Conservation (phyloP, 1,284 basidiomycete genomes). For the Kwoniella shivajii region DNA sequence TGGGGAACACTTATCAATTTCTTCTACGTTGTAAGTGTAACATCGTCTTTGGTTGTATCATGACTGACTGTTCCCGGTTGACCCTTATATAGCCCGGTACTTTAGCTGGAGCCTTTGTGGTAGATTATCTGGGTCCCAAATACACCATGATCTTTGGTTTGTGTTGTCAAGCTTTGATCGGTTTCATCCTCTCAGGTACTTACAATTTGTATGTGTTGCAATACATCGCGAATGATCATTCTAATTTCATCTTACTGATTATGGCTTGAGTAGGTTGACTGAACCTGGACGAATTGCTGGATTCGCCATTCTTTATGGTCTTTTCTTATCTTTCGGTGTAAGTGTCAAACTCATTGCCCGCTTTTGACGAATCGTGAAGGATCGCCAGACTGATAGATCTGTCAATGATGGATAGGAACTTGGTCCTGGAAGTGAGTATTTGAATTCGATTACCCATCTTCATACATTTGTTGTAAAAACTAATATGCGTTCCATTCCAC, state of each 20-base stretch:
- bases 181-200: constrained; percentile 83
- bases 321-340: constrained; percentile 86
- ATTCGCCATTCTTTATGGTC: constrained; percentile 84
- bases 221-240: too few species aligned
- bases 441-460: background rate
- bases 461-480: too few species aligned
- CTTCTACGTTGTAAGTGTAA: constrained; percentile 64
- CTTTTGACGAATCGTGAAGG: background rate
- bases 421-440: constrained; percentile 32
- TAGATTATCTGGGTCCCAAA: constrained; percentile 51
- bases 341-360: constrained; percentile 56
- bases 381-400: background rate
- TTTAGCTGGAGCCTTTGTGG: constrained; percentile 37
- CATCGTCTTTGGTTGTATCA: constrained; percentile 62
- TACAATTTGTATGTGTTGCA: constrained; percentile 60
- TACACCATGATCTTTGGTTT: constrained; percentile 76
- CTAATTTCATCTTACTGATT: background rate
- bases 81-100: constrained; percentile 31
- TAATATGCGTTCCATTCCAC: background rate
- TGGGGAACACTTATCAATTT: constrained; percentile 55
- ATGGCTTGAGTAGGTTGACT: constrained; percentile 20
- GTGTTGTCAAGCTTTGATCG: constrained; percentile 70
- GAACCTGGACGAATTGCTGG: constrained; percentile 66
- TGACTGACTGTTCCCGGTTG: background rate
- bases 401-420: constrained; percentile 19